phyloP scores from a whole-genome alignment of 2,329 filamentous ascomycete species.

The Nannizzia gypsea region DNA sequence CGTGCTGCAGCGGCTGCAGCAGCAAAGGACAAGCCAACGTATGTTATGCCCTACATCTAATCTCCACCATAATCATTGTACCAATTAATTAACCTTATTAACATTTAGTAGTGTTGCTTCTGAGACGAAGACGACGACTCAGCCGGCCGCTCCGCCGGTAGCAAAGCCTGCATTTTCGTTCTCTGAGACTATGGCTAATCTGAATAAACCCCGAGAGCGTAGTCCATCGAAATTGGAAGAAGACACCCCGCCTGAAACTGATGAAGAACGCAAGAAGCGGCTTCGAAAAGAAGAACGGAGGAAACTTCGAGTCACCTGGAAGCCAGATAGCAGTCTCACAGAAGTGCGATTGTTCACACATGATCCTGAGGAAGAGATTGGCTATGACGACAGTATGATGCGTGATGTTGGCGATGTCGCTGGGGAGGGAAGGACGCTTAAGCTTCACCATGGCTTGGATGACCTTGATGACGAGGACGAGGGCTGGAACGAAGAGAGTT shows the following conservation, averaged over 20 bases:
- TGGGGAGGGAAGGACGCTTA: constrained; percentile 43
- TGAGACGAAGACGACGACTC: constrained; percentile 18
- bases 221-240: constrained; percentile 41
- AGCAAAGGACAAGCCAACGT: constrained; percentile 25
- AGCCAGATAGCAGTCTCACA: constrained; percentile 45
- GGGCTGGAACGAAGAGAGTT: constrained; percentile 18
- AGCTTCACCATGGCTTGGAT: constrained; percentile 43
- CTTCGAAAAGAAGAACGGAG: constrained; percentile 50
- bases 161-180: constrained; percentile 38
- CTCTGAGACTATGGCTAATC: constrained; percentile 38
- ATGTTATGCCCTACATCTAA: constrained; percentile 11
- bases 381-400: constrained; percentile 46
- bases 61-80: background rate
- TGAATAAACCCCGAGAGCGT: constrained; percentile 46
- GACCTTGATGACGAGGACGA: constrained; percentile 50
- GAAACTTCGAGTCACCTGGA: constrained; percentile 51
- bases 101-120: constrained; percentile 8
- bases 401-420: constrained; percentile 49
- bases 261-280: constrained; percentile 48
- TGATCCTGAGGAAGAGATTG: constrained; percentile 51
- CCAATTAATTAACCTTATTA: constrained; percentile 5
- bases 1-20: constrained; percentile 33
- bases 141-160: constrained; percentile 20
- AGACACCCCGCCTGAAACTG: constrained; percentile 44
- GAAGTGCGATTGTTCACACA: constrained; percentile 49